These are phyloP conservation scores for Coccinonectria pachysandricola DNA, from an alignment of 2,329 filamentous ascomycete species.

Conservation along the genomic window DNA sequence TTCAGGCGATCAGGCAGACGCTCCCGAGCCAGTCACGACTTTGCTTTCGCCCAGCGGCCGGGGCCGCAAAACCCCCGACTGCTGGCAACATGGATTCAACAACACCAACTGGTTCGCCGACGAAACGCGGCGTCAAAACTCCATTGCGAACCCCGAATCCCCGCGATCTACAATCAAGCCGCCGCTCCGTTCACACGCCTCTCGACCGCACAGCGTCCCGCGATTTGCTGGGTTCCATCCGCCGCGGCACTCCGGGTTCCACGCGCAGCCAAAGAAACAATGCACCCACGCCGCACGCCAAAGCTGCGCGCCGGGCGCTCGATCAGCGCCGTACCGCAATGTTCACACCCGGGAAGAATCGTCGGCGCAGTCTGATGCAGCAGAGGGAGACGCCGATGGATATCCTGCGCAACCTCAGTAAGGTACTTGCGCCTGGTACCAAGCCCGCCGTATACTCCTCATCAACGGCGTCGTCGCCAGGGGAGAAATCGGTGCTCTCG, in stretches of 20 bases:
- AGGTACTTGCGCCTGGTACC: conserved; percentile 40
- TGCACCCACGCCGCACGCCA: conserved; percentile 49
- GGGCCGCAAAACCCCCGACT: conserved; percentile 2
- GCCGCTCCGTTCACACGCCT: conserved; percentile 32
- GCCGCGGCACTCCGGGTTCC: conserved; percentile 35
- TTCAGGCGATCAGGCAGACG: no score
- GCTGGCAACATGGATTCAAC: conserved; percentile 7
- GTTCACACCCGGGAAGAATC: conserved; percentile 49
- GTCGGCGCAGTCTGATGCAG: conserved; percentile 46
- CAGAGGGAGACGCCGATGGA: conserved; percentile 47
- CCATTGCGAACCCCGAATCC: conserved; percentile 20
- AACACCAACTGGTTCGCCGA: conserved; percentile 4
- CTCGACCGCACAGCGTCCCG: conserved; percentile 27
- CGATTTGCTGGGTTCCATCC: conserved; percentile 28
- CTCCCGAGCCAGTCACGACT: no score
- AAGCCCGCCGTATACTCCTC: conserved; percentile 36
- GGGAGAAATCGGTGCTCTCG: conserved; percentile 18
- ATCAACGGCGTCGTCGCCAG: conserved; percentile 33
- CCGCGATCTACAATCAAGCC: conserved; percentile 30
- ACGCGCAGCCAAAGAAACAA: conserved; percentile 31
- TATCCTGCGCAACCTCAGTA: conserved; percentile 42
- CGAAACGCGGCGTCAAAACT: conserved; percentile 5
- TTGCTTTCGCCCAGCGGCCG: conserved; percentile 1
- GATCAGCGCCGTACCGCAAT: conserved; percentile 48
- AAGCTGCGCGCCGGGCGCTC: conserved; percentile 47